A percentile compares a stretch with the other conserved stretches of the same genome.
phyloP scores from a whole-genome alignment of 139 green algal genomes.

The Volvox reticuliferus region DNA sequence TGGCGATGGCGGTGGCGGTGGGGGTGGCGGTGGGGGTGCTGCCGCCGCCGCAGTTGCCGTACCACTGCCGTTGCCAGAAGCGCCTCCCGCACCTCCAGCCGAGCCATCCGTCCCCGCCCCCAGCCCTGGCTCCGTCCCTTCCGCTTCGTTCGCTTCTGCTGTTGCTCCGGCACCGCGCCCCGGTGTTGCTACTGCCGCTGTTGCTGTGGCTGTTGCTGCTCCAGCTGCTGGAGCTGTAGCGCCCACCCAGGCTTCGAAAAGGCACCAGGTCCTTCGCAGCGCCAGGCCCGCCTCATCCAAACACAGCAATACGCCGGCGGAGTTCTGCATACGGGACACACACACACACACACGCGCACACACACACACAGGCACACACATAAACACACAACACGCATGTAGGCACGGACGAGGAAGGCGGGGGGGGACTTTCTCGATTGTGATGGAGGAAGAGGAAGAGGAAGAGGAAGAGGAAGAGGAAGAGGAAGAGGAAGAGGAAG shows the following conservation, averaged over 20 bases:
- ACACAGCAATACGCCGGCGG: conserved; percentile 34
- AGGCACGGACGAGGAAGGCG: no score
- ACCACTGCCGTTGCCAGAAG: not conserved
- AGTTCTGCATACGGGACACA: not conserved
- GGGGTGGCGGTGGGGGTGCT: no score
- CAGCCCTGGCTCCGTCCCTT: not conserved
- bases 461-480: no score
- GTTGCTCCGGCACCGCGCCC: not conserved
- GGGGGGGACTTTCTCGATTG: no score
- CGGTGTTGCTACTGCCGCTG: not conserved
- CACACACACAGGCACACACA: not conserved
- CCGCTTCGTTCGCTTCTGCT: not conserved
- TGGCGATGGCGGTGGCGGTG: not conserved
- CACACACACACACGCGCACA: not conserved
- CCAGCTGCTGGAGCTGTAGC: not conserved
- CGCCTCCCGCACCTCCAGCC: not conserved
- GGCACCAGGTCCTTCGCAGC: conserved; percentile 30
- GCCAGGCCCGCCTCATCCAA: conserved; percentile 12
- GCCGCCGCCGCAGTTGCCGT: no score
- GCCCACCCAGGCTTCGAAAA: conserved; percentile 32
- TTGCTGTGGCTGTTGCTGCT: not conserved
- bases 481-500: no score
- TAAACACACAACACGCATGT: not conserved
- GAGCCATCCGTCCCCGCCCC: not conserved
- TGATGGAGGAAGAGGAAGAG: no score